phyloP scores from a whole-genome alignment of 1,139 yeast species.

The Chernovozyma aurita region DNA sequence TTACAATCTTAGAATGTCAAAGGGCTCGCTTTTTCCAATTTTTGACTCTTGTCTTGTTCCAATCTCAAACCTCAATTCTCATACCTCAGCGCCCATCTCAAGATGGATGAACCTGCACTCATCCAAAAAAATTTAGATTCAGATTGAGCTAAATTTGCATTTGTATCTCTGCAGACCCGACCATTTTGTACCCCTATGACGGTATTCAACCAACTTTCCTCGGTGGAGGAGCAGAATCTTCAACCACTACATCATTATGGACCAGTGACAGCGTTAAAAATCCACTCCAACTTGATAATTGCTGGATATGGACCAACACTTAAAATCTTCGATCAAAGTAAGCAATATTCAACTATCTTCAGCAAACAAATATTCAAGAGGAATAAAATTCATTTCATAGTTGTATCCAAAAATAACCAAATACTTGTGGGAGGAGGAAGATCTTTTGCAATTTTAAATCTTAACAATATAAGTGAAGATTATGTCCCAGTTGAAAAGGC shows the following conservation, averaged over 20 bases:
- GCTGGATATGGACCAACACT: conserved; percentile 75
- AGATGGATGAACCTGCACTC: too few relatives aligned
- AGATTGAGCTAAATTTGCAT: too few relatives aligned
- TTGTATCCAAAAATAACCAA: conserved; percentile 24
- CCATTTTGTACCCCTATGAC: too few relatives aligned
- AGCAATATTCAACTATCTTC: conserved; percentile 29
- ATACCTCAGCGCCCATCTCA: too few relatives aligned
- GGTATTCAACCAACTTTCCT: conserved; percentile 12
- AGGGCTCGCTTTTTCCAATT: too few relatives aligned
- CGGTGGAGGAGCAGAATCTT: conserved; percentile 18
- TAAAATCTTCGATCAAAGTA: conserved; percentile 43
- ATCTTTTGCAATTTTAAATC: conserved; percentile 49
- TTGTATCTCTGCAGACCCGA: too few relatives aligned
- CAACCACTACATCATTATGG: conserved; percentile 51
- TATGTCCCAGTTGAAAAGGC: conserved; percentile 36
- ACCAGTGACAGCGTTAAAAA: conserved; percentile 65
- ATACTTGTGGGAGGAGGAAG: conserved; percentile 69
- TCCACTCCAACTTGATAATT: conserved; percentile 36
- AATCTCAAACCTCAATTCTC: too few relatives aligned
- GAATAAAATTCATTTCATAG: conserved; percentile 78
- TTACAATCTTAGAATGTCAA: too few relatives aligned
- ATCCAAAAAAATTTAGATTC: too few relatives aligned
- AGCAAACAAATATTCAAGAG: conserved; percentile 51
- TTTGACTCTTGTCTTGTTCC: too few relatives aligned
- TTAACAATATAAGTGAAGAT: conserved; percentile 6